Base-by-base conservation (phyloP, 164 flowering plant species). In the Vitis rupestris region DNA sequence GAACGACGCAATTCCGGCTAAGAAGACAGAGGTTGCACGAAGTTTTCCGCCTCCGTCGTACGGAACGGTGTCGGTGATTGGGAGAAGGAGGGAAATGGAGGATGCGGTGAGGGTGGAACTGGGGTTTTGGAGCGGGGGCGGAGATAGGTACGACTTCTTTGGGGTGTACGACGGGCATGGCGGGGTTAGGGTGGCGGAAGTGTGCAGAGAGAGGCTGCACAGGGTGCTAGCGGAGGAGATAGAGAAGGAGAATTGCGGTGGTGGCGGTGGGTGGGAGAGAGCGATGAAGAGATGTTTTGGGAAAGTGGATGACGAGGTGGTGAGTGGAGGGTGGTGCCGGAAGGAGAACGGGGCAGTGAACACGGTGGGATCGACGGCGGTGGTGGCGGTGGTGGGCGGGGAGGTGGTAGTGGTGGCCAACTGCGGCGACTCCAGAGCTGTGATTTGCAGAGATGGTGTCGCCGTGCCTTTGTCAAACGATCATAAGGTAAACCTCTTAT, bases 121-220 rank as follows among this genome's bases (percentile, higher is more conserved):
- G 17, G 86, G 83, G 64, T 81, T 86, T 14, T 1, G 66, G 23
- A 54, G 10, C 13, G 64, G 58, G 0, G 59, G 44, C 3, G 7
- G 44, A 37, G 51, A n/a, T 11, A 61, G 16, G 72, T 84, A 68
- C 47, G 92, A 90, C 70, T 93, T 85, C 54, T 93, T 75, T 57
- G 98, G 76, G 1, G 95, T 93, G 15, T 93, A 86, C 64, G 98
- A 93, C 70, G 97, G 97, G 8, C 98, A 93, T 64, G 97, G 98
- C 1, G 98, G 98, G 60, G 53, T 83, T 2, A 63, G 71, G 29
- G 94, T 91, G 57, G 92, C 98, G 54, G 57, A 79, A 4, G 82
- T 75, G 23, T 93, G 98, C 68, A 70, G 80, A 19, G 86, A 87
- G 31, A 65, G 82, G 76, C 23, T 93, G 61, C 92, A 91, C 61